These are phyloP conservation scores for Aureobasidium sp. DNA, from an alignment of 2,329 filamentous ascomycete genomes.

Conservation along the genomic window DNA sequence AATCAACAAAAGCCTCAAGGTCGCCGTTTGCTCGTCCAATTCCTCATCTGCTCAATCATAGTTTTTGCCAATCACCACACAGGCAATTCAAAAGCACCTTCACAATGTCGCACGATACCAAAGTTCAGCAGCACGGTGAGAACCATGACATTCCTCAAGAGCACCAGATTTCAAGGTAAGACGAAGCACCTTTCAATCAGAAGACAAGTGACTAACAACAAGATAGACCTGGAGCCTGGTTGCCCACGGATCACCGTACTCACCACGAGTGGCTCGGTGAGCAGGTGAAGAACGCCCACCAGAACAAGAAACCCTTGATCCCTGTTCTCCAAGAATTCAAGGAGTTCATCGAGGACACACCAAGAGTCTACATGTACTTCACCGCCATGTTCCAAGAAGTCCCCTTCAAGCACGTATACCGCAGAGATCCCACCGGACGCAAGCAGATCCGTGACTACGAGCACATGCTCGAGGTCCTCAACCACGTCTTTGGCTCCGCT, in stretches of 20 bases:
- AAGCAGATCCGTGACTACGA: constrained; percentile 56
- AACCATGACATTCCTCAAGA: constrained; percentile 39
- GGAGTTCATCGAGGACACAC: constrained; percentile 53
- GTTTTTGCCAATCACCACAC: background rate
- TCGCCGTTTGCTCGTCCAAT: background rate
- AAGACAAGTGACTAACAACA: background rate
- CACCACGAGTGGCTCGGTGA: constrained; percentile 55
- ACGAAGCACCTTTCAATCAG: constrained; percentile 13
- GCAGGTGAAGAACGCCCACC: constrained; percentile 47
- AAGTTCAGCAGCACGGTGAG: constrained; percentile 6
- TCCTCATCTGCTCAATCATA: background rate
- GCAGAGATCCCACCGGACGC: constrained; percentile 51
- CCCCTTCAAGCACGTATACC: constrained; percentile 51
- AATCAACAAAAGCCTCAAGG: background rate
- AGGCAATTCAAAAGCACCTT: background rate
- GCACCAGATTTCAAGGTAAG: constrained; percentile 39
- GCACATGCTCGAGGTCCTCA: constrained; percentile 58
- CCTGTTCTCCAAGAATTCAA: constrained; percentile 58
- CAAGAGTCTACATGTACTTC: constrained; percentile 59
- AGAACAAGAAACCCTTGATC: constrained; percentile 41
- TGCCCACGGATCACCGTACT: constrained; percentile 53
- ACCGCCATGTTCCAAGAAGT: constrained; percentile 56
- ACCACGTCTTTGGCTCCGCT: constrained; percentile 40
- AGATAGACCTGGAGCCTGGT: constrained; percentile 48
- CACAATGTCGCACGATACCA: constrained; percentile 1